Percentiles rank a stretch among this genome's conserved stretches.
These are phyloP conservation scores for Russula griseocarnosa DNA, from an alignment of 768 basidiomycete species.

Conservation along the genomic window DNA sequence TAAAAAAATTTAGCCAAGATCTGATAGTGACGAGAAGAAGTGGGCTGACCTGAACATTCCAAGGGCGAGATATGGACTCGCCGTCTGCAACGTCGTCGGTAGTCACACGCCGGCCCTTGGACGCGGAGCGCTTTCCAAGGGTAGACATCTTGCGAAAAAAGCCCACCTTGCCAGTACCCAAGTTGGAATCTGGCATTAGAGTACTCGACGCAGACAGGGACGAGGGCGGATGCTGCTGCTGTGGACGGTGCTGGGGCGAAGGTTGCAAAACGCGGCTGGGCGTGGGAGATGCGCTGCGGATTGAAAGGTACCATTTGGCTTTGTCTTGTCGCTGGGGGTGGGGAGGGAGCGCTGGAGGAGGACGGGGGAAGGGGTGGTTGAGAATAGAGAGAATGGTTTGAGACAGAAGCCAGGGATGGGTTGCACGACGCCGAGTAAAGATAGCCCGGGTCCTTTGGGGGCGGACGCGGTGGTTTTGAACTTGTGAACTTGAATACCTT, in stretches of 20 bases:
- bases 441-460: constrained; percentile 26
- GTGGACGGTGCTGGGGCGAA: neutral
- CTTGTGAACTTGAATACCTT: constrained; percentile 26
- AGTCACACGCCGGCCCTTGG: constrained; percentile 13
- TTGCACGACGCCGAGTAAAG: constrained; percentile 16
- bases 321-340: neutral
- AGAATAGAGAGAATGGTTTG: constrained; percentile 19
- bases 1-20: neutral
- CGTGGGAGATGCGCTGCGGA: constrained; percentile 20
- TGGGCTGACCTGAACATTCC: constrained; percentile 26
- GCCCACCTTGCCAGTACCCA: constrained; percentile 12
- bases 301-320: neutral
- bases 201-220: neutral
- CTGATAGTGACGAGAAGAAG: neutral
- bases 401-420: constrained; percentile 22
- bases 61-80: constrained; percentile 26
- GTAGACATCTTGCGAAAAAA: constrained; percentile 25
- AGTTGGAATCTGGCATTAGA: neutral
- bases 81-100: constrained; percentile 12
- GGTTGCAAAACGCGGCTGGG: constrained; percentile 18
- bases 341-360: neutral
- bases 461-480: constrained; percentile 23
- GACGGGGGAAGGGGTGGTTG: neutral
- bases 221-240: neutral
- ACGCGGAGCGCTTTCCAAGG: constrained; percentile 22